phyloP scores from a whole-genome alignment of 2,329 filamentous ascomycete species.

The Fusarium oxysporum region DNA sequence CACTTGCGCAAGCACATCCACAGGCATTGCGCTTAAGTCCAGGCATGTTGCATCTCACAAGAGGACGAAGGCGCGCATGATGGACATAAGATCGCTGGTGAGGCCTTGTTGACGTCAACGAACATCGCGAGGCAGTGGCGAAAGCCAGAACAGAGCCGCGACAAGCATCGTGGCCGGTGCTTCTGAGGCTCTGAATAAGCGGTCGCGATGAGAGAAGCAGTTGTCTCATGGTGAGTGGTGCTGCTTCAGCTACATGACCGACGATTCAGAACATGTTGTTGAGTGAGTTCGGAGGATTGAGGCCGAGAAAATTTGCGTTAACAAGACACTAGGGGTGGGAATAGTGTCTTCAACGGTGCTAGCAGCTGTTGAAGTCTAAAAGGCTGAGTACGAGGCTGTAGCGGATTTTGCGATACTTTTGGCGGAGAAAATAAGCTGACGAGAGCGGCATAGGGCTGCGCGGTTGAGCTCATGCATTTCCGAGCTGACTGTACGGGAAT shows the following conservation, averaged over 20 bases:
- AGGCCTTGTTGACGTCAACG: slow-evolving; percentile 17
- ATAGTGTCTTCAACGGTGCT: not conserved
- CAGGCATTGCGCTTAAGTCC: slow-evolving; percentile 47
- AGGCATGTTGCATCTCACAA: slow-evolving; percentile 15
- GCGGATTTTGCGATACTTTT: not conserved
- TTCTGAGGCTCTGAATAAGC: slow-evolving; percentile 21
- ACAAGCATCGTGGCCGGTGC: slow-evolving; percentile 12
- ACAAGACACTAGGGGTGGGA: slow-evolving; percentile 29
- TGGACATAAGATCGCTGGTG: slow-evolving; percentile 17
- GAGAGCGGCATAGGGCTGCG: not conserved
- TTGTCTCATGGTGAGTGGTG: slow-evolving; percentile 36
- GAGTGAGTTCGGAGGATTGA: slow-evolving; percentile 13
- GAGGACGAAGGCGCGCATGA: slow-evolving; percentile 30
- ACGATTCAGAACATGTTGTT: slow-evolving; percentile 15
- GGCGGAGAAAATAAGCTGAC: not conserved
- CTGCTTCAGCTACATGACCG: slow-evolving; percentile 33
- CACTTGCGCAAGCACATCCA: slow-evolving; percentile 50
- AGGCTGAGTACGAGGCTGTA: not conserved
- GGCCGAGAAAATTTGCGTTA: slow-evolving; percentile 44
- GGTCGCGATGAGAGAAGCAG: slow-evolving; percentile 16
- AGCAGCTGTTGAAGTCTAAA: not conserved
- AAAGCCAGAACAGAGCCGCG: slow-evolving; percentile 20
- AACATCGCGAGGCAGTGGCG: slow-evolving; percentile 20
- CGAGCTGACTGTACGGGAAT: slow-evolving; percentile 3
- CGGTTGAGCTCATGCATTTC: not conserved